phyloP scores from a whole-genome alignment of 129 eudicot genomes.

The Deinandra increscens region DNA sequence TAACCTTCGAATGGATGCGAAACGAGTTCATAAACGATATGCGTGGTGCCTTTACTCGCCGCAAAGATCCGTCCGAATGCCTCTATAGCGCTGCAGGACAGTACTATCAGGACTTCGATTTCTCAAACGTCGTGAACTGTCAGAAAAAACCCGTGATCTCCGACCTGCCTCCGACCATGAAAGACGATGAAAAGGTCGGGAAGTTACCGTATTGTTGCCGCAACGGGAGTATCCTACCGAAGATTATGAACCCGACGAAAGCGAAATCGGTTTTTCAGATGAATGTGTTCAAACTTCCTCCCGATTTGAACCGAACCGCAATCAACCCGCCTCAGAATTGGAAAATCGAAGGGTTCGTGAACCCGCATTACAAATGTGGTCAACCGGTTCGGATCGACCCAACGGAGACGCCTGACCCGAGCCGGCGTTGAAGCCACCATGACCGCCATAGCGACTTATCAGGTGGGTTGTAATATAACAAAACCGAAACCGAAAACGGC shows the following conservation, averaged over 20 bases:
- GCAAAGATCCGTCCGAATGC: slow-evolving; percentile 65
- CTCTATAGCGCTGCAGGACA: slow-evolving; percentile 68
- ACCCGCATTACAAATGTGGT: slow-evolving; percentile 70
- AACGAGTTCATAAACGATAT: slow-evolving; percentile 79
- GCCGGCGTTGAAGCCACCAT: slow-evolving; percentile 42
- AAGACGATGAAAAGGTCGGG: slow-evolving; percentile 66
- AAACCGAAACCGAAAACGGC: slow-evolving; percentile 55
- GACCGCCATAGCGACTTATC: slow-evolving; percentile 74
- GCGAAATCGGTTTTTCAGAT: slow-evolving; percentile 63
- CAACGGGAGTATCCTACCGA: slow-evolving; percentile 63
- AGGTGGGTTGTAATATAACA: slow-evolving; percentile 74
- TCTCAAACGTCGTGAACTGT: slow-evolving; percentile 61
- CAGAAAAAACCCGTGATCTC: slow-evolving; percentile 59
- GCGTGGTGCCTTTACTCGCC: slow-evolving; percentile 78
- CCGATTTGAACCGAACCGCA: slow-evolving; percentile 76
- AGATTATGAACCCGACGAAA: slow-evolving; percentile 58
- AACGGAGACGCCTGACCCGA: slow-evolving; percentile 70
- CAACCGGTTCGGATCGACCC: slow-evolving; percentile 64
- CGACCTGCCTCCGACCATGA: slow-evolving; percentile 62
- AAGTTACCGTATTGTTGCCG: slow-evolving; percentile 76
- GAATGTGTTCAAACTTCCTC: slow-evolving; percentile 78
- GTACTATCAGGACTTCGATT: slow-evolving; percentile 72
- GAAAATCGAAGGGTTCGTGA: slow-evolving; percentile 60
- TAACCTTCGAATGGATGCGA: slow-evolving; percentile 97
- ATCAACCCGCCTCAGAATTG: slow-evolving; percentile 83